Evolutionary conservation across 2,329 filamentous ascomycete genomes (phyloP).

Genomic region (Cercospora sesami): DNA sequence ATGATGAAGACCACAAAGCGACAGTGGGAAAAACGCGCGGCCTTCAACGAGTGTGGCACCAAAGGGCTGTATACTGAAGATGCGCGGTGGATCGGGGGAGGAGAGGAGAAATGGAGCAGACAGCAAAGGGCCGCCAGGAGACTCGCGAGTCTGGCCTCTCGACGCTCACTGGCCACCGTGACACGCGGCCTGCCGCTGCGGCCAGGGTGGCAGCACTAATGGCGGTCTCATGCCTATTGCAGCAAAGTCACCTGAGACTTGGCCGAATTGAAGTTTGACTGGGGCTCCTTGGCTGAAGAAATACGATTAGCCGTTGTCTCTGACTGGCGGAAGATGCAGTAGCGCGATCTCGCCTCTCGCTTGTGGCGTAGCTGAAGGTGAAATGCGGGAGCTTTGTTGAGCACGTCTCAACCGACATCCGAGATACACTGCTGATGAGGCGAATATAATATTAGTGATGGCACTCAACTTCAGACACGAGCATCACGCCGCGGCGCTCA

Average conservation of each 20-base stretch:
- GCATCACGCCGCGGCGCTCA: not conserved
- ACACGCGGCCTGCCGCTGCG: constrained; percentile 1
- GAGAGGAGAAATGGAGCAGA: not conserved
- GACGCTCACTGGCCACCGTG: constrained; percentile 2
- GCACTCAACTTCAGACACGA: not conserved
- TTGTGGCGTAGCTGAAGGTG: constrained; percentile 4
- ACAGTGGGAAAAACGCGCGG: constrained; percentile 4
- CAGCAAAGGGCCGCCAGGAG: not conserved
- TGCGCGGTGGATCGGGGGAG: not conserved
- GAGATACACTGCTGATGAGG: not conserved
- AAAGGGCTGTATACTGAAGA: constrained; percentile 5
- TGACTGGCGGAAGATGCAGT: constrained; percentile 6
- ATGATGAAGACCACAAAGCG: constrained; percentile 15
- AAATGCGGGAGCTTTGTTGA: constrained; percentile 10
- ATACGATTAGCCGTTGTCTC: not conserved
- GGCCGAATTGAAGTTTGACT: not conserved
- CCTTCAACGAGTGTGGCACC: constrained; percentile 17
- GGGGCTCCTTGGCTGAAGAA: constrained; percentile 5
- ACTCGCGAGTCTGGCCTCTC: not conserved
- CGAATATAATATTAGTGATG: not conserved
- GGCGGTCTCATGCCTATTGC: not conserved
- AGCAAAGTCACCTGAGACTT: constrained; percentile 1
- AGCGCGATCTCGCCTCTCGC: constrained; percentile 7
- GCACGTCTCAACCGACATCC: constrained; percentile 9
- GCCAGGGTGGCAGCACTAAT: not conserved